These are phyloP conservation scores for Saturnispora mendoncae DNA, from an alignment of 805 yeast species.

Conservation along the genomic window DNA sequence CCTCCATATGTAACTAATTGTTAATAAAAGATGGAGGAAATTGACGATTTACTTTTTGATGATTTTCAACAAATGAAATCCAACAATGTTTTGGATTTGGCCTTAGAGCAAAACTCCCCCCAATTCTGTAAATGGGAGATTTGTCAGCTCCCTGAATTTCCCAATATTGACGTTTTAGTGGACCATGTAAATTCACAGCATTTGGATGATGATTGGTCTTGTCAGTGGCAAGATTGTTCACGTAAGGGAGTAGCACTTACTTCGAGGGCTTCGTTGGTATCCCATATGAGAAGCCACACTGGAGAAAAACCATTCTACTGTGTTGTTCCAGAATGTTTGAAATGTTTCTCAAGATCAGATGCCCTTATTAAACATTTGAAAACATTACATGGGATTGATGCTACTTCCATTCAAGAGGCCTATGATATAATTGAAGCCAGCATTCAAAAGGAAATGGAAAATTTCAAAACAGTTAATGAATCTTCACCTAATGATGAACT, in stretches of 20 bases:
- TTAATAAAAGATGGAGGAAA: background rate
- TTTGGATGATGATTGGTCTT: background rate
- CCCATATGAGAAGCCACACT: slow-evolving; percentile 59
- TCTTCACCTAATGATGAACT: slow-evolving; percentile 5
- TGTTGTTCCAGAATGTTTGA: slow-evolving; percentile 56
- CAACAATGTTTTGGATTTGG: background rate
- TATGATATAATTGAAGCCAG: slow-evolving; percentile 14
- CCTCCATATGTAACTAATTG: background rate
- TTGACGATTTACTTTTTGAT: background rate
- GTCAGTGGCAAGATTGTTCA: slow-evolving; percentile 31
- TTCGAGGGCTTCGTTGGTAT: slow-evolving; percentile 46
- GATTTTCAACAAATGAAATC: background rate
- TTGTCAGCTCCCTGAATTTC: background rate
- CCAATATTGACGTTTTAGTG: slow-evolving; percentile 6
- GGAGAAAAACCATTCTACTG: slow-evolving; percentile 62
- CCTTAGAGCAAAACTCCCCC: background rate
- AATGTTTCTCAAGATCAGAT: slow-evolving; percentile 49
- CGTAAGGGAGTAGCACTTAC: slow-evolving; percentile 39
- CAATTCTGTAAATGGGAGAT: background rate
- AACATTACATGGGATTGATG: slow-evolving; percentile 46
- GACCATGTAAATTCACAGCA: background rate
- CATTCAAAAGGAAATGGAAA: background rate
- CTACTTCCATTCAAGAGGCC: slow-evolving; percentile 19
- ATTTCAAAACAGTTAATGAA: slow-evolving; percentile 9
- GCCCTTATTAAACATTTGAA: slow-evolving; percentile 58